Percentiles rank a stretch among this genome's conserved stretches.
phyloP scores from a whole-genome alignment of 78 protist genomes.

The Dictyostelium capitatum region DNA sequence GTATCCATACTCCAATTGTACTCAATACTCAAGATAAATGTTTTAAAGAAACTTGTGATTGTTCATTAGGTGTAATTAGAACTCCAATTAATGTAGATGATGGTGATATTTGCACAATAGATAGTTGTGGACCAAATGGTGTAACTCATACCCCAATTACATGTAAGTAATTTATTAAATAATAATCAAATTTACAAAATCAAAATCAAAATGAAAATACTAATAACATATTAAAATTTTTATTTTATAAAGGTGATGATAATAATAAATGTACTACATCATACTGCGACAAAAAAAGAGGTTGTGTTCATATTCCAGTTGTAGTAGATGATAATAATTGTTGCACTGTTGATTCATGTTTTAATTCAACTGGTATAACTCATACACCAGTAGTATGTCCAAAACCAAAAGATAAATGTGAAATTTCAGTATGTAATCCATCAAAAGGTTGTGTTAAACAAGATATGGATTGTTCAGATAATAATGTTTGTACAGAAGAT shows the following conservation, averaged over 20 bases:
- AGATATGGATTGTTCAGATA: not conserved
- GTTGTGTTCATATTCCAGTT: not conserved
- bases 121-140: not conserved
- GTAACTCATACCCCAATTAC: not conserved
- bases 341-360: conserved; percentile 48
- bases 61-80: not conserved
- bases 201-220: too few relatives aligned
- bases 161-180: not conserved
- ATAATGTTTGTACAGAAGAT: conserved; percentile 21
- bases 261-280: conserved; percentile 17
- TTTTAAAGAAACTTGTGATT: not conserved
- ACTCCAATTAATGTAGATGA: conserved; percentile 31
- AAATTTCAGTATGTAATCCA: conserved; percentile 12
- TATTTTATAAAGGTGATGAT: not conserved
- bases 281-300: not conserved
- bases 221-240: not conserved
- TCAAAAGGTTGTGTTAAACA: conserved; percentile 7
- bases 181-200: too few relatives aligned
- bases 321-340: conserved; percentile 39
- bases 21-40: not conserved
- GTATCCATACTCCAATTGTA: not conserved
- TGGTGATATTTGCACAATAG: conserved; percentile 43
- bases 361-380: not conserved
- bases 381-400: conserved; percentile 20
- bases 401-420: conserved; percentile 24